Base-by-base conservation (phyloP, 257 asterid genomes). In the Nicotiana noctiflora region DNA sequence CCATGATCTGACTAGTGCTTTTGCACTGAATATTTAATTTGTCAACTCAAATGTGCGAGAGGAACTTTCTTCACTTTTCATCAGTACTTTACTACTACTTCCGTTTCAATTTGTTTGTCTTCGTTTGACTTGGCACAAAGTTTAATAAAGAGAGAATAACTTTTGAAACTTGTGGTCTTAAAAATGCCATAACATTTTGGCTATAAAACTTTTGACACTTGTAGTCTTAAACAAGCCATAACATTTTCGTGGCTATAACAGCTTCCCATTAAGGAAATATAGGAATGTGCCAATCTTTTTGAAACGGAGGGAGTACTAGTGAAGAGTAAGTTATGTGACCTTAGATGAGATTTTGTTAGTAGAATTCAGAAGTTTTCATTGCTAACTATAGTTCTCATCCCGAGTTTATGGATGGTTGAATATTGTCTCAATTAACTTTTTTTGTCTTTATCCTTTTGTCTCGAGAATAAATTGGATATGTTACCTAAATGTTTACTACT, bases 401-500 rank as follows among this genome's bases (percentile, higher is more conserved):
- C 14, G 4, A 0, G 21, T 21, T 37, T 70, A 44, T 6, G 59
- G 34, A 23, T 23, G 49, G 40, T 7, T 46, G 61, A 74, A 46
- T n/a, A 12, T 44, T 72, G 77, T 72, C 14, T 23, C 14, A 13
- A 21, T 49, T 70, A 44, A 44, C 12, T 74, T 6, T 53, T 53
- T 70, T 3, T 12, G 21, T 70, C 19, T 44, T 70, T 14, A 25
- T 49, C 23, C 77, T 70, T 49, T 74, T 74, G 15, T 21, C 78
- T 74, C 37, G 40, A 74, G 17, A 49, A 74, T 49, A 49, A 21
- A 52, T 23, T 23, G 3, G 37, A 32, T 34, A 72, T 72, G 15
- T 14, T 29, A 74, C 15, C 25, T 74, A 46, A 74, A 52, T 74
- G 78, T 5, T 49, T 74, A 74, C 78, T 74, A 23, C 78, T 70